Evolutionary conservation across 129 eudicot species (phyloP).

Genomic region (Flaveria bidentis): DNA sequence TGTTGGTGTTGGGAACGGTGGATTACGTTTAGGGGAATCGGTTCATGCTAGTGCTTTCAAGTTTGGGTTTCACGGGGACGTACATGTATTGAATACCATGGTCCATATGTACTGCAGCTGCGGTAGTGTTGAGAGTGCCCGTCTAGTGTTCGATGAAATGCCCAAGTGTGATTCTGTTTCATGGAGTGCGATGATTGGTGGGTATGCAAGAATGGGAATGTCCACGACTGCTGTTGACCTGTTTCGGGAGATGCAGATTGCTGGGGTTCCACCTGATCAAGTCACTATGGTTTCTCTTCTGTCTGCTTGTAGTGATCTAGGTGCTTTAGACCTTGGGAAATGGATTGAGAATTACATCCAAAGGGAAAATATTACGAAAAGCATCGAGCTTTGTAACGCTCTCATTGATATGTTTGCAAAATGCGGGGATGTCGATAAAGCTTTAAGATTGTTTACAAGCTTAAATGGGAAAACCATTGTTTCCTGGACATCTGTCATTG

Average conservation of each 20-base stretch:
- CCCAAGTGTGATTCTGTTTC: slow-evolving; percentile 47
- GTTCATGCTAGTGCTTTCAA: slow-evolving; percentile 64
- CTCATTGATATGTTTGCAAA: slow-evolving; percentile 81
- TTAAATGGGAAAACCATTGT: slow-evolving; percentile 50
- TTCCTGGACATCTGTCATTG: slow-evolving; percentile 83
- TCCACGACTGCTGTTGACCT: slow-evolving; percentile 52
- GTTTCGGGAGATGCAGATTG: slow-evolving; percentile 76
- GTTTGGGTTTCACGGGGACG: slow-evolving; percentile 60
- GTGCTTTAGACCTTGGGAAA: slow-evolving; percentile 72
- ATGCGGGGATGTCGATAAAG: slow-evolving; percentile 75
- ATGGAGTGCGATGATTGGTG: slow-evolving; percentile 87
- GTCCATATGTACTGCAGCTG: slow-evolving; percentile 71
- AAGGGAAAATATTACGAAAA: slow-evolving; percentile 48
- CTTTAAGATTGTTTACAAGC: slow-evolving; percentile 47
- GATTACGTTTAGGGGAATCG: slow-evolving; percentile 45
- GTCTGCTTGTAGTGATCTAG: slow-evolving; percentile 73
- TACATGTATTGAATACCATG: slow-evolving; percentile 69
- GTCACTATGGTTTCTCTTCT: slow-evolving; percentile 67
- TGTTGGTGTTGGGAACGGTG: slow-evolving; percentile 28
- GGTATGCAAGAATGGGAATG: slow-evolving; percentile 61
- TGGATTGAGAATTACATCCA: slow-evolving; percentile 69
- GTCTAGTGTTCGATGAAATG: slow-evolving; percentile 69
- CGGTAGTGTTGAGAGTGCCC: slow-evolving; percentile 44
- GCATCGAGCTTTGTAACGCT: slow-evolving; percentile 61
- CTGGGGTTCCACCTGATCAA: slow-evolving; percentile 56